These are phyloP conservation scores for Phaffomyces opuntiae DNA, from an alignment of 805 yeast genomes.

Conservation along the genomic window DNA sequence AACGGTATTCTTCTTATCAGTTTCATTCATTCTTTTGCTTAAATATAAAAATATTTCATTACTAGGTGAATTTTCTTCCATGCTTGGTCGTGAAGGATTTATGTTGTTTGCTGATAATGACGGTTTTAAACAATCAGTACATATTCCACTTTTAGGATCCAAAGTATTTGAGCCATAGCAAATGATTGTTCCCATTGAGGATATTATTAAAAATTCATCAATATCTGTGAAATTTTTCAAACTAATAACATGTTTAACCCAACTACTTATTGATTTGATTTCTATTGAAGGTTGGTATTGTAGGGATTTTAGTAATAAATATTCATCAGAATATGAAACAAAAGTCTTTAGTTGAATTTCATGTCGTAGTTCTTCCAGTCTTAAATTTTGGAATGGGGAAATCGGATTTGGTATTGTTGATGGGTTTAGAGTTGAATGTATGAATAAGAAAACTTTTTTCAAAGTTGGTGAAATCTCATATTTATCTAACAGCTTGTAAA, in stretches of 20 bases:
- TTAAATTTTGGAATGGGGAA: constrained; percentile 12
- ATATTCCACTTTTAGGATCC: constrained; percentile 8
- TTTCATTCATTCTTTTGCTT: not conserved
- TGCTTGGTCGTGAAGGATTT: constrained; percentile 25
- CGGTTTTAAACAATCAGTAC: constrained; percentile 12
- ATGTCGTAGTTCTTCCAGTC: constrained; percentile 14
- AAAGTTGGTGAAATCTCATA: constrained; percentile 5
- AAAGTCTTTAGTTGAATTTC: constrained; percentile 3
- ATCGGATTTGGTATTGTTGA: not conserved
- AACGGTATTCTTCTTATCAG: constrained; percentile 14
- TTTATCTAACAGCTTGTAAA: not conserved
- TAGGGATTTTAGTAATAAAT: not conserved
- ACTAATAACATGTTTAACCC: constrained; percentile 8
- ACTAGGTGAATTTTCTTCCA: constrained; percentile 7
- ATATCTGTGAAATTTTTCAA: not conserved
- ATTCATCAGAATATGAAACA: not conserved
- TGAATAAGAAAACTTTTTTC: constrained; percentile 7
- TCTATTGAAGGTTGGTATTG: not conserved
- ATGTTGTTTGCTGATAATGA: constrained; percentile 8
- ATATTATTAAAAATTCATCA: constrained; percentile 21
- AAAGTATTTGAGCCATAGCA: constrained; percentile 30
- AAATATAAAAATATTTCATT: not conserved
- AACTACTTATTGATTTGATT: constrained; percentile 1
- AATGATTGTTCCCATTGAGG: constrained; percentile 32
- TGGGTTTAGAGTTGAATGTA: constrained; percentile 6